phyloP scores from a whole-genome alignment of 441 rosid species.

The Erysimum pusillum region DNA sequence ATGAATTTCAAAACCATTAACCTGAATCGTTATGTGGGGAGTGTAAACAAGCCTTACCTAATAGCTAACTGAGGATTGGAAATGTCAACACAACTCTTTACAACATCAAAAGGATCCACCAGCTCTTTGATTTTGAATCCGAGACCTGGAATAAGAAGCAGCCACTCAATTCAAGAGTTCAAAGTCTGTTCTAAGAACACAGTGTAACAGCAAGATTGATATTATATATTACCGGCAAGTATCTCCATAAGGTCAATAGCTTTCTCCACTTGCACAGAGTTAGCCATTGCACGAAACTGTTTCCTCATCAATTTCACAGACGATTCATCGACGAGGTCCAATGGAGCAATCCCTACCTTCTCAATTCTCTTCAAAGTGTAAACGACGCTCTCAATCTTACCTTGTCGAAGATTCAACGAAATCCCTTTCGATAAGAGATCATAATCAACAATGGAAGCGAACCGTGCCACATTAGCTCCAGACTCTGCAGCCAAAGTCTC shows the following conservation, averaged over 20 bases:
- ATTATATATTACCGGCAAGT: conserved; percentile 68
- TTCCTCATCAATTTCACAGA: conserved; percentile 57
- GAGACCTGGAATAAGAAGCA: conserved; percentile 62
- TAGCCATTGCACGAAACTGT: conserved; percentile 64
- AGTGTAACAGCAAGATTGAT: conserved; percentile 15
- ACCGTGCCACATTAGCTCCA: conserved; percentile 59
- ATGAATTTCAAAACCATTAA: conserved; percentile 10
- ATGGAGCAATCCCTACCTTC: conserved; percentile 65
- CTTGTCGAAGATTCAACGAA: conserved; percentile 59
- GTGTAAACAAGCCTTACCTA: conserved; percentile 58
- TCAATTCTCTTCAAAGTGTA: conserved; percentile 63
- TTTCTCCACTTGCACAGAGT: conserved; percentile 59
- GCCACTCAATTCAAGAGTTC: conserved; percentile 33
- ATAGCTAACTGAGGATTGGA: conserved; percentile 69
- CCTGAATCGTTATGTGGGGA: not conserved
- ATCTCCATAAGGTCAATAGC: conserved; percentile 73
- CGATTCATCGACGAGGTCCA: conserved; percentile 58
- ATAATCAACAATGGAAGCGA: conserved; percentile 55
- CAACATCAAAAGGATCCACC: conserved; percentile 64
- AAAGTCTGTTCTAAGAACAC: not conserved
- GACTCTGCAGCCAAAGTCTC: conserved; percentile 65
- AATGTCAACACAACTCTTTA: conserved; percentile 65
- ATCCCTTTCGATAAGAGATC: conserved; percentile 64
- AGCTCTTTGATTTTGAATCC: conserved; percentile 71
- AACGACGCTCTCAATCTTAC: conserved; percentile 60